Base-by-base conservation (phyloP, 1,139 yeast genomes). In the Taphrina wiesneri region DNA sequence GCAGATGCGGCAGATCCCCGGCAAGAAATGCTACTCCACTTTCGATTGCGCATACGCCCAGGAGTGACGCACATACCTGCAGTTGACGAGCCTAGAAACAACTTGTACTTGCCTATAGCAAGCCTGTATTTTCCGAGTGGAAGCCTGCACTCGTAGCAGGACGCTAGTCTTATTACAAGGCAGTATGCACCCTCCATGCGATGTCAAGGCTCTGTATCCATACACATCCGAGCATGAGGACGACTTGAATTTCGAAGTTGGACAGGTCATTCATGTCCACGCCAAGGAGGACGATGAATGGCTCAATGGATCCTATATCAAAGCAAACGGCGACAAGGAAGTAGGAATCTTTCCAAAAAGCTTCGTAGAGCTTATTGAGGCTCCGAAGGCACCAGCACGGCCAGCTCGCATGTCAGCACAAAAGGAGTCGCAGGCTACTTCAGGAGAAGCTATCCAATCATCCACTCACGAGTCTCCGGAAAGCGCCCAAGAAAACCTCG, bases 221-320 rank as follows among this genome's bases (percentile, higher is more conserved):
- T 90, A 90, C 77, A 78, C 81, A 68, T 88, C 96, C 6, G 96
- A 87, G 49, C 88, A 83, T 72, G 91, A 86, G 36, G 98, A 91
- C 74, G 99, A 93, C 76, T 82, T 93, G 74, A 79, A 83, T 45
- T 91, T 93, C 72, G 75, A 76, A 0, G 83, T 80, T 4, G 93
- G 88, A 21, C 90, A 88, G 74, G 71, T 82, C 53, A 87, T 93
- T 69, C 83, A 85, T 5, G 97, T 93, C 23, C 84, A 86, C 2
- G 84, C 83, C 32, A 80, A 88, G 68, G 96, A 90, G 72, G 97
- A 91, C 74, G 96, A 85, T 7, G 97, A 92, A 70, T 93, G 99
- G 99, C 88, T 83, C 73, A 79, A 83, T 51, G 99, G 99, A 1
- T 78, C 81, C 15, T 86, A 82, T 71, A 78, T 77, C 21, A 85